phyloP scores from a whole-genome alignment of 768 basidiomycete species.

The Lentinula raphanica region DNA sequence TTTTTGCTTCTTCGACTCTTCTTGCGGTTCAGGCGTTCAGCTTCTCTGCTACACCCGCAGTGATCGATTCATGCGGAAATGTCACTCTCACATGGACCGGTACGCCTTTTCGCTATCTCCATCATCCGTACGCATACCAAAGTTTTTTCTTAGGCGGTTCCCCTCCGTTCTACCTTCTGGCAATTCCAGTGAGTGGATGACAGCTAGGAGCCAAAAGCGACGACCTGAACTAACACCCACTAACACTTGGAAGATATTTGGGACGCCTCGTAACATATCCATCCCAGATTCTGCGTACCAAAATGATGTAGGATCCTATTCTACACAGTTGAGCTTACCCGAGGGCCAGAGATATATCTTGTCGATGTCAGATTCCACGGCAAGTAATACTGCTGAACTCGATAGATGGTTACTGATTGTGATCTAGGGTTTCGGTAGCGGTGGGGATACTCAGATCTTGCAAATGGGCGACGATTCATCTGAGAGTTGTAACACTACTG shows the following conservation, averaged over 20 bases:
- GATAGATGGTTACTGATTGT: no score
- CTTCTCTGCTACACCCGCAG: conserved; percentile 38
- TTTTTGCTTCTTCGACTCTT: conserved; percentile 14
- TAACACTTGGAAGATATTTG: conserved; percentile 27
- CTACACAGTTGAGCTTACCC: conserved; percentile 40
- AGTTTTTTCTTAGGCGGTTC: conserved; percentile 45
- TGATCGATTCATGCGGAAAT: conserved; percentile 45
- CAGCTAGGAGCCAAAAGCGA: no score
- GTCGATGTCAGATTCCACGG: no score
- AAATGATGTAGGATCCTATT: conserved; percentile 51
- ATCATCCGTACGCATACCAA: neutral
- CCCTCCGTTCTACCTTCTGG: conserved; percentile 44
- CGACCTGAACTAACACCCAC: no score
- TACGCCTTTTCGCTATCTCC: conserved; percentile 24
- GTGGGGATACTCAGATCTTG: conserved; percentile 49
- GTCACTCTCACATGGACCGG: conserved; percentile 62
- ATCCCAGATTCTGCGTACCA: conserved; percentile 55
- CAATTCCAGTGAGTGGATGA: conserved; percentile 47
- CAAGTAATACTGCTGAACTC: no score
- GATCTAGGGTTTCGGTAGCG: conserved; percentile 16
- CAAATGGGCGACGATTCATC: conserved; percentile 43
- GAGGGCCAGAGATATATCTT: conserved; percentile 10
- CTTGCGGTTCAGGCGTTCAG: conserved; percentile 40
- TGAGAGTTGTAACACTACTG: conserved; percentile 46
- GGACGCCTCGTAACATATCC: conserved; percentile 45